Base-by-base conservation (phyloP, 257 asterid species). In the Capsicum pubescens region DNA sequence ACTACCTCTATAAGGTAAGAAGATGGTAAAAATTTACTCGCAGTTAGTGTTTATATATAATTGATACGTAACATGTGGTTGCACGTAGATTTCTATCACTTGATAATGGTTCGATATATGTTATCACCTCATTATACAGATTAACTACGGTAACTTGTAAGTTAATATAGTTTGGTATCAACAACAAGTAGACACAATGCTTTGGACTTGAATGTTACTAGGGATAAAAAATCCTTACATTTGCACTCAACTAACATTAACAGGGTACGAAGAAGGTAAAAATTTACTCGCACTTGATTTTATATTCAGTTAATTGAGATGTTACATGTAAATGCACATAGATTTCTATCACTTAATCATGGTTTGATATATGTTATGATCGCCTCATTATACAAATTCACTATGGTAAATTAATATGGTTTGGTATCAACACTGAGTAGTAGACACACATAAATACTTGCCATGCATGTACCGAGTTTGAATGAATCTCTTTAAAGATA, bases 101-200 rank as follows among this genome's bases (percentile, higher is more conserved):
- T 7, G 1, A 14, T 13, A 16, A 14, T 6, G 19, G 0, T 66
- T 32, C 12, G 1, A 21, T 64, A 64, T 64, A 21, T 0, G 26
- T 26, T 26, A 64, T 66, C 46, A 66, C 14, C 0, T 32, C 14
- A 16, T 66, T 32, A 35, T n/a, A n/a, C n/a, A 13, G 3, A 54
- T 54, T 54, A 54, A 54, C 3, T 26, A 26, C 1, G 32, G 32
- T 26, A 26, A 26, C 32, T 26, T 26, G 32, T 26, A 26, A 26
- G 32, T 26, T 26, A 26, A 26, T 26, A 80, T 55, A n/a, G 82
- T 26, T 72, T 89, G 93, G 83, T 55, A 55, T 17, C 79, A 79
- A 82, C 80, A 71, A 54, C 54, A 14, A 26, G 48, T 54, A 77
- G 4, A 54, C 48, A 63, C 21, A 10, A 26, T 32, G 61, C 44